Base-by-base conservation (phyloP, 2,329 filamentous ascomycete genomes). In the Zymoseptoria passerinii region DNA sequence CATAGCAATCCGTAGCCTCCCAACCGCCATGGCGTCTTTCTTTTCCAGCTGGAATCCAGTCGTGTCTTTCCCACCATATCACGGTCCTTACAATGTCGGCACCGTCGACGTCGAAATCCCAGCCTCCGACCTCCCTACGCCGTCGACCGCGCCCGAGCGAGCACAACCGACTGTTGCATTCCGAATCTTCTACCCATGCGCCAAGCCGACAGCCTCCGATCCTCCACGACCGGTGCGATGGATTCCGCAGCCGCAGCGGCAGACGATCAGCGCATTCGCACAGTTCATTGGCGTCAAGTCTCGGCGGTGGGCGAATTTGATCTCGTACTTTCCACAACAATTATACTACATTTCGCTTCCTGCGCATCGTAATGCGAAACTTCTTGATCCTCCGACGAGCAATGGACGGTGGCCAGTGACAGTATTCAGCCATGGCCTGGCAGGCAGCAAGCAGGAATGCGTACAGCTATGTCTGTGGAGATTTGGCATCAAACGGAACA, bases 361-460 rank as follows among this genome's bases (percentile, higher is more conserved):
- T 5, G 87, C 83, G 27, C 79, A 84, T 64, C 85, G 88, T 65
- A 89, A 91, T 70, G 88, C 88, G 9, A 77, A 80, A 5, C 73
- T 92, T 7, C 79, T 85, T 44, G 69, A 74, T 29, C 71, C 77
- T 20, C 71, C 73, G 1, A 76, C 69, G 60, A 77, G 59, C 68
- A 83, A 59, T 59, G 75, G 78, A 57, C 77, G 83, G 75, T 94
- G 89, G 87, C 90, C 90, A 0, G 87, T 90, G 0, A 85, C 90
- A 77, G 78, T 95, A 62, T 95, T 95, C 74, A 94, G 89, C 1
- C 90, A 95, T 70, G 90, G 90, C 0, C 78, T 95, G 1, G 90
- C 88, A 44, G 90, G 90, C 44, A 86, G 83, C 60, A 82, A 86
- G 83, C 60, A 82, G 89, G 64, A 94, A 94, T 67, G 84, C 89